These are phyloP conservation scores for Hypoxylon sp. DNA, from an alignment of 2,329 filamentous ascomycete species.

Conservation along the genomic window DNA sequence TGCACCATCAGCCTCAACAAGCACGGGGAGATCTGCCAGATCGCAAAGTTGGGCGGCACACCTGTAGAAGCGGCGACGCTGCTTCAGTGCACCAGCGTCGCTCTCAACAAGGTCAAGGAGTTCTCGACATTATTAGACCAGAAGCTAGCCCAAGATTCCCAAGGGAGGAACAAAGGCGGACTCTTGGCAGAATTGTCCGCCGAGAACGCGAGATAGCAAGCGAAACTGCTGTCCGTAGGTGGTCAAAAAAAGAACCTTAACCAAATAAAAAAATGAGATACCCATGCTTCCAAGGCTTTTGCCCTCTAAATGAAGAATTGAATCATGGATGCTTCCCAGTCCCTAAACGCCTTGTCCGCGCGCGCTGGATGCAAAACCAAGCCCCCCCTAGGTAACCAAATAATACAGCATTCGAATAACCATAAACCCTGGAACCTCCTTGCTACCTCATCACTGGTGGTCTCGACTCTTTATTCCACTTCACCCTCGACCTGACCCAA, in stretches of 20 bases:
- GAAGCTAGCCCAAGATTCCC: conserved; percentile 79
- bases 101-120: conserved; percentile 81
- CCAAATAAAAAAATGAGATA: no score
- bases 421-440: conserved; percentile 8
- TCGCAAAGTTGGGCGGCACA: conserved; percentile 87
- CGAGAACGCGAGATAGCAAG: conserved; percentile 79
- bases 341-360: conserved; percentile 41
- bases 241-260: conserved; percentile 42
- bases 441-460: conserved; percentile 87
- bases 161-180: conserved; percentile 79
- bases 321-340: conserved; percentile 27
- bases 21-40: conserved; percentile 88
- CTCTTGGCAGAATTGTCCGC: conserved; percentile 79
- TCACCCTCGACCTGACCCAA: conserved; percentile 90
- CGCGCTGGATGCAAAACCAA: conserved; percentile 42
- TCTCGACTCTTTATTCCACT: conserved; percentile 94
- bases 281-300: conserved; percentile 43
- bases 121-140: conserved; percentile 77
- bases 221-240: conserved; percentile 33
- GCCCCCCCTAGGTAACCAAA: conserved; percentile 30
- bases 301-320: conserved; percentile 28
- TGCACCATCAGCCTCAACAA: conserved; percentile 87
- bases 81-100: conserved; percentile 77
- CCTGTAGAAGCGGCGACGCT: conserved; percentile 82
- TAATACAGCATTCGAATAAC: conserved; percentile 8